These are phyloP conservation scores for Rubus parviflorus DNA, from an alignment of 306 rosid genomes.

Conservation along the genomic window DNA sequence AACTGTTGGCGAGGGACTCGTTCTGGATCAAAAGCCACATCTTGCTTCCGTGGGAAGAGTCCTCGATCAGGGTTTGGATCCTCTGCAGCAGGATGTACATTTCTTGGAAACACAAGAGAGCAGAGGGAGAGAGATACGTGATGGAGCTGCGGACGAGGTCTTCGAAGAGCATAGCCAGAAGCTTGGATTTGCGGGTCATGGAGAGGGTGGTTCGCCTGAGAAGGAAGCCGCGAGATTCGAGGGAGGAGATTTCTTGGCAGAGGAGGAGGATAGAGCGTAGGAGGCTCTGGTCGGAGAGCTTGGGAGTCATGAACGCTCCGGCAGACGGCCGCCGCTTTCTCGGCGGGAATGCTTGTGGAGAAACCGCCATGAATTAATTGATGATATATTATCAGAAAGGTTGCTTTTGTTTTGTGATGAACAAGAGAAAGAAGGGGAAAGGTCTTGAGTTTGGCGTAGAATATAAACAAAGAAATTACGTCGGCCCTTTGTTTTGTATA, in stretches of 20 bases:
- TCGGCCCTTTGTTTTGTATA: slow-evolving; percentile 21
- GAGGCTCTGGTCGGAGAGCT: slow-evolving; percentile 37
- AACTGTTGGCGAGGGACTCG: slow-evolving; percentile 45
- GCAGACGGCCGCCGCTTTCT: slow-evolving; percentile 65
- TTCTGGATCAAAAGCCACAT: slow-evolving; percentile 61
- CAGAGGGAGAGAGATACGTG: slow-evolving; percentile 39
- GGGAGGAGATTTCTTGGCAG: slow-evolving; percentile 51
- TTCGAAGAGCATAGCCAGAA: slow-evolving; percentile 58
- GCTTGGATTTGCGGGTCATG: slow-evolving; percentile 52
- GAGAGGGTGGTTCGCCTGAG: slow-evolving; percentile 43
- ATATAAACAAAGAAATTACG: slow-evolving; percentile 12
- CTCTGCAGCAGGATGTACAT: slow-evolving; percentile 72
- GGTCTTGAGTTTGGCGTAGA: background rate
- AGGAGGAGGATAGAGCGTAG: slow-evolving; percentile 54
- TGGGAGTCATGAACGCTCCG: slow-evolving; percentile 55
- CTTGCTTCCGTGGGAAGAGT: slow-evolving; percentile 60
- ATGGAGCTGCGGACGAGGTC: slow-evolving; percentile 39
- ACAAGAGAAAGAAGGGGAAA: background rate
- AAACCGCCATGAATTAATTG: slow-evolving; percentile 52
- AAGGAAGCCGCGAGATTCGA: slow-evolving; percentile 38
- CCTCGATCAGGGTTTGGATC: slow-evolving; percentile 61
- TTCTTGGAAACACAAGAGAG: slow-evolving; percentile 70
- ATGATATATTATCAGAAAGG: background rate
- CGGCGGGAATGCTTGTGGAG: slow-evolving; percentile 48
- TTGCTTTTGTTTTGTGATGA: background rate